Conservation (phyloP, 2,329 filamentous ascomycete genomes). For the Shiraia sp. region DNA sequence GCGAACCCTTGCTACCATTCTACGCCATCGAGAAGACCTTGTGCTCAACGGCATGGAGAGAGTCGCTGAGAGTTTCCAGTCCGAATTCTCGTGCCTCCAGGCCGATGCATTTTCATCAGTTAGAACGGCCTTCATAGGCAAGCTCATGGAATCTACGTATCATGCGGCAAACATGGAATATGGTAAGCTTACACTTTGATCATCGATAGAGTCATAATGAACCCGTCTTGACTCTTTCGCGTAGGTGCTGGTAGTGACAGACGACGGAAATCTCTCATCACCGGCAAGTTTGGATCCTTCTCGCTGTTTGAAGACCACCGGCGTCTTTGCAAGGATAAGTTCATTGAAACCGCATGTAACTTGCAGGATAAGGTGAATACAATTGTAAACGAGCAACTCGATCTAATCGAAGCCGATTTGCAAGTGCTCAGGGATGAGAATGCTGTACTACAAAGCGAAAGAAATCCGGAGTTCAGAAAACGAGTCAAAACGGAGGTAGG, state of each 20-base stretch:
- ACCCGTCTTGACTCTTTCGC: not conserved
- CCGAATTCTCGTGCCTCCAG: conserved; percentile 8
- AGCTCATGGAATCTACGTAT: conserved; percentile 21
- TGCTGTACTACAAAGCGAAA: conserved; percentile 22
- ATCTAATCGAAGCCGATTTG: conserved; percentile 17
- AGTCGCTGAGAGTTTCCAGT: conserved; percentile 24
- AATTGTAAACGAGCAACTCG: conserved; percentile 12
- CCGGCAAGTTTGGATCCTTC: conserved; percentile 11
- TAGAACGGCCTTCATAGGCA: conserved; percentile 20
- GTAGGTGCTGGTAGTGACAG: conserved; percentile 1
- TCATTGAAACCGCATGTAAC: conserved; percentile 5
- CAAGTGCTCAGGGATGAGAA: conserved; percentile 21
- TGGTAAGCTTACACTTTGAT: conserved; percentile 7
- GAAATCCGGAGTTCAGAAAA: conserved; percentile 17
- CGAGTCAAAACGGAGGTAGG: conserved; percentile 10
- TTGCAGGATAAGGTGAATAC: conserved; percentile 8
- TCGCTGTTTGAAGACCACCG: conserved; percentile 15
- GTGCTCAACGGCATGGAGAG: conserved; percentile 34
- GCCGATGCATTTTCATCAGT: conserved; percentile 14
- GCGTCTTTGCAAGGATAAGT: conserved; percentile 6
- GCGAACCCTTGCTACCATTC: conserved; percentile 26
- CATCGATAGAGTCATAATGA: not conserved
- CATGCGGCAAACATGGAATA: conserved; percentile 21
- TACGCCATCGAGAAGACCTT: conserved; percentile 33
- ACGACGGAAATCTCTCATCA: conserved; percentile 18